These are phyloP conservation scores for Leccinum obscurum DNA, from an alignment of 768 basidiomycete genomes.

Conservation along the genomic window DNA sequence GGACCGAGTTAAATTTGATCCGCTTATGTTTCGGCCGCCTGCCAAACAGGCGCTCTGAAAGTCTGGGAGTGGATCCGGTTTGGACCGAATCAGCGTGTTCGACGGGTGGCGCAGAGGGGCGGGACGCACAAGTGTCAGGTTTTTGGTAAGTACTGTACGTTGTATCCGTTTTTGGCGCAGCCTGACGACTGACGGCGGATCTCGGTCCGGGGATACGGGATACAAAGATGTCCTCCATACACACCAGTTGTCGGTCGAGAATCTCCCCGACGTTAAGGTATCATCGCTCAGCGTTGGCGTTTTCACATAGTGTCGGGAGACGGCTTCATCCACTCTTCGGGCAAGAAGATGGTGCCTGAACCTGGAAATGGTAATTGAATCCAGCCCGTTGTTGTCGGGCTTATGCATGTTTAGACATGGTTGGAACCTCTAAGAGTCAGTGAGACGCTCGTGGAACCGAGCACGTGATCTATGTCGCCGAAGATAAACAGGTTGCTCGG, in stretches of 20 bases:
- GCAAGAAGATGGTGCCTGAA: constrained; percentile 34
- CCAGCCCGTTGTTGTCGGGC: constrained; percentile 25
- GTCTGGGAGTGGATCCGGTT: constrained; percentile 11
- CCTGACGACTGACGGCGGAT: background rate
- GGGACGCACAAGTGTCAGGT: constrained; percentile 31
- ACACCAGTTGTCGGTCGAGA: constrained; percentile 32
- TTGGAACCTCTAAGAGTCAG: too few relatives aligned
- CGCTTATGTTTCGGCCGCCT: constrained; percentile 19
- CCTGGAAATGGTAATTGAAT: constrained; percentile 30
- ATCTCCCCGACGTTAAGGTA: constrained; percentile 38
- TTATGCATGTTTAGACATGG: constrained; percentile 14
- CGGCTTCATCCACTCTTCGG: constrained; percentile 29
- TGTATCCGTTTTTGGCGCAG: constrained; percentile 35
- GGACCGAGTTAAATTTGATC: constrained; percentile 35
- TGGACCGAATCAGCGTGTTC: constrained; percentile 20
- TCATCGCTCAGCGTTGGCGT: too few relatives aligned
- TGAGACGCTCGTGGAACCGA: constrained; percentile 26
- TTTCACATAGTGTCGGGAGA: constrained; percentile 20
- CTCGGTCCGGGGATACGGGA: too few relatives aligned
- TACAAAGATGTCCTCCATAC: constrained; percentile 14
- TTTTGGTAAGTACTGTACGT: too few relatives aligned
- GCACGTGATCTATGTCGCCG: constrained; percentile 32
- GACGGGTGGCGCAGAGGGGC: constrained; percentile 39
- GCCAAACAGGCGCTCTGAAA: constrained; percentile 16
- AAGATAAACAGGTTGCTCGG: constrained; percentile 28